These are phyloP conservation scores for Penicillium sp. DNA, from an alignment of 2,329 filamentous ascomycete species.

Conservation along the genomic window DNA sequence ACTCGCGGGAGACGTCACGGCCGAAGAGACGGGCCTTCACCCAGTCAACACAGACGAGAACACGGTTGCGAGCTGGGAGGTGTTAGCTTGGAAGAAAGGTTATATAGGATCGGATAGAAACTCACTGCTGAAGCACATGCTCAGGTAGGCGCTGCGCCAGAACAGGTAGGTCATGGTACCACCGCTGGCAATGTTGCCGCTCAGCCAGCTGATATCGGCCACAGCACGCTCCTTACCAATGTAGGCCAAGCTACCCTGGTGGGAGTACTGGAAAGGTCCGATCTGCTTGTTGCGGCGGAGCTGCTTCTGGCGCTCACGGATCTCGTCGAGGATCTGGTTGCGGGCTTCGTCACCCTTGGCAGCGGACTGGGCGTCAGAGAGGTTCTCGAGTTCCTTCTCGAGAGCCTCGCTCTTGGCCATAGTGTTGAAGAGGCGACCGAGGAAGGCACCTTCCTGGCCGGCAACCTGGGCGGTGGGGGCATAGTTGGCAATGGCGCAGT, in stretches of 20 bases:
- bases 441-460: conserved; percentile 90
- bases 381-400: conserved; percentile 71
- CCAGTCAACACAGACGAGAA: conserved; percentile 93
- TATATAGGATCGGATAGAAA: conserved; percentile 35
- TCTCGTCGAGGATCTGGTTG: conserved; percentile 67
- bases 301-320: conserved; percentile 83
- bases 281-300: conserved; percentile 88
- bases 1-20: conserved; percentile 71
- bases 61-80: conserved; percentile 78
- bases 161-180: conserved; percentile 96
- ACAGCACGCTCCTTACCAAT: conserved; percentile 98
- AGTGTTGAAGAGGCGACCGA: conserved; percentile 95
- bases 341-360: conserved; percentile 64
- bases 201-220: conserved; percentile 95
- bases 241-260: conserved; percentile 95
- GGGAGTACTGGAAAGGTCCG: conserved; percentile 97
- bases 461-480: conserved; percentile 97
- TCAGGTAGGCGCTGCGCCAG: conserved; percentile 97
- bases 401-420: conserved; percentile 93
- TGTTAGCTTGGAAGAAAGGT: not conserved
- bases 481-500: conserved; percentile 97
- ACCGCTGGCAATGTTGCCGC: conserved; percentile 91
- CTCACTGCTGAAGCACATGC: conserved; percentile 99
- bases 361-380: conserved; percentile 67
- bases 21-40: conserved; percentile 95